Evolutionary conservation across 2,329 filamentous ascomycete genomes (phyloP).

Genomic region (Iodosphaeria phyllophila): DNA sequence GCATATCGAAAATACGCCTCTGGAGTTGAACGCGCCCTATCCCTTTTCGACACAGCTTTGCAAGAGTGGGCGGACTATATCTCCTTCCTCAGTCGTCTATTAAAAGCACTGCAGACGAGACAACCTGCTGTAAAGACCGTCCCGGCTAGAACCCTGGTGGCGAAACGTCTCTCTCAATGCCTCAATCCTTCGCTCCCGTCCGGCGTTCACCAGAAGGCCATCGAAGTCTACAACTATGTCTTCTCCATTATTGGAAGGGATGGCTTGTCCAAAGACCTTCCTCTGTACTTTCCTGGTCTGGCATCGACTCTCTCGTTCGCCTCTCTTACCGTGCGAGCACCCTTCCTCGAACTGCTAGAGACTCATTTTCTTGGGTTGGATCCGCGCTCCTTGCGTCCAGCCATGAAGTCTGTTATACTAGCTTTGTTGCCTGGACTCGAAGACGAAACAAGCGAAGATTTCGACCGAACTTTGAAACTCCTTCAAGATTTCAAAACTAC

Average conservation of each 20-base stretch:
- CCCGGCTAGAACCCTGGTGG: constrained; percentile 65
- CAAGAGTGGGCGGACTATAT: constrained; percentile 99
- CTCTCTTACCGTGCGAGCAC: constrained; percentile 72
- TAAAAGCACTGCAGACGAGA: constrained; percentile 85
- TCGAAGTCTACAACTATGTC: constrained; percentile 83
- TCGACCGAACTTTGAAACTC: constrained; percentile 67
- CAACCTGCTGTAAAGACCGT: constrained; percentile 53
- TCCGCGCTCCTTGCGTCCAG: constrained; percentile 55
- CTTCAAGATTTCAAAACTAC: constrained; percentile 59
- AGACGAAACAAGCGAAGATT: constrained; percentile 94
- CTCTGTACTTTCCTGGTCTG: constrained; percentile 77
- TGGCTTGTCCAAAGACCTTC: constrained; percentile 62
- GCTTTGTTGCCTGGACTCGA: constrained; percentile 83
- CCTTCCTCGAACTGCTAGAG: constrained; percentile 73
- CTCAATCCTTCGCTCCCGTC: constrained; percentile 84
- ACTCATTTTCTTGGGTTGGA: constrained; percentile 58
- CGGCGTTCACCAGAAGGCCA: constrained; percentile 89
- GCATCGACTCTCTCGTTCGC: constrained; percentile 85
- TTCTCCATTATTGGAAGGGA: constrained; percentile 74
- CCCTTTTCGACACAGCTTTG: constrained; percentile 77
- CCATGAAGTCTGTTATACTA: constrained; percentile 76
- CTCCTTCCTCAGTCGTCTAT: constrained; percentile 75
- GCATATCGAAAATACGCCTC: constrained; percentile 75
- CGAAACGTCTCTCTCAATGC: constrained; percentile 87
- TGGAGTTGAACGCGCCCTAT: constrained; percentile 70